Evolutionary conservation across 2,329 filamentous ascomycete genomes (phyloP), one percentile per base, ranked within the genome.

Genomic region (Seiridium unicorne): DNA sequence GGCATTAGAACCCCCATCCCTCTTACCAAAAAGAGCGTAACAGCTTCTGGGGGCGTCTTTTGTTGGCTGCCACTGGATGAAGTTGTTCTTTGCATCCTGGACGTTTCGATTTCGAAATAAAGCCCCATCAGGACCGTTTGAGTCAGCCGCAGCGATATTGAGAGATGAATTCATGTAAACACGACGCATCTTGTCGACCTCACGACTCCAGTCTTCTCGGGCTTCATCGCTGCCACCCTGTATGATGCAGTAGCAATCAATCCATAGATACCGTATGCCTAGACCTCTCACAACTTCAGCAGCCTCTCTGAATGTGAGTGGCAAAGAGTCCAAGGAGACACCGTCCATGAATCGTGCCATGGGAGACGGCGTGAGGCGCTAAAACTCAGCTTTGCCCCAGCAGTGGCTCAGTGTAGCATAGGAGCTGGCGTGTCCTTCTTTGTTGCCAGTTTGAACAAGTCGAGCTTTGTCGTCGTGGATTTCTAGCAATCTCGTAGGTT

Each of bases 1-100:
- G 11, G n/a, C 18, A 26, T 26, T 2, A 0, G 18, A 1, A 31
- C 13, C 0, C 3, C 1, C 3, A 6, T 18, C 2, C 3, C 10
- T 8, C 5, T 47, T 9, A 47, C 7, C 3, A 18, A 1, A 6
- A 47, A 47, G 18, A 26, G 1, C 31, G 44, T 47, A 26, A 31
- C 18, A 31, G 6, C n/a, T 26, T 31, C 10, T 26, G 3, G 18
- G n/a, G 8, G 18, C n/a, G 44, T 26, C 3, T 26, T n/a, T 2
- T 26, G 18, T n/a, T 8, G 44, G 44, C 31, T 2, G 44, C 44
- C 44, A 47, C 31, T 47, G 18, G 44, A 47, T n/a, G 31, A 47
- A 1, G n/a, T 8, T 8, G n/a, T 18, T 5, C 5, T 5, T 1
- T 7, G n/a, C 8, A 7, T 47, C 2, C 1, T 47, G 2, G n/a